Conservation (phyloP, 2,329 filamentous ascomycete species). For the Plectosphaerella plurivora region DNA sequence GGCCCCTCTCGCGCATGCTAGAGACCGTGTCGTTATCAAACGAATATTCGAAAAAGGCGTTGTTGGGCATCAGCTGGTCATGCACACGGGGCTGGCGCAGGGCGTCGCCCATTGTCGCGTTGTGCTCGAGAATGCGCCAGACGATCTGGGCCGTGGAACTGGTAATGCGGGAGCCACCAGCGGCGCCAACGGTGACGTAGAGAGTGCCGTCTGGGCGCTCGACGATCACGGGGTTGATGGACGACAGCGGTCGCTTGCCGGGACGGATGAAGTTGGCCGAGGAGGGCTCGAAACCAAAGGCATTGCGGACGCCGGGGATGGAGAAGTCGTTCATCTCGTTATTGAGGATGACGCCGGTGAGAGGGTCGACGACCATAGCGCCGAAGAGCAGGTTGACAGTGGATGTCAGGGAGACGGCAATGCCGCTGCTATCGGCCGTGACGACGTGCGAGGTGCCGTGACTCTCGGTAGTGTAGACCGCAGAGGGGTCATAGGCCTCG, state of each 20-base stretch:
- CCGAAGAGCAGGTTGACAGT: slow-evolving; percentile 89
- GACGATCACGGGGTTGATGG: slow-evolving; percentile 74
- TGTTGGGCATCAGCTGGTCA: slow-evolving; percentile 75
- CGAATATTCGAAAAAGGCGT: slow-evolving; percentile 60
- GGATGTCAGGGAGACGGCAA: slow-evolving; percentile 78
- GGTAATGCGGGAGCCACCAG: slow-evolving; percentile 80
- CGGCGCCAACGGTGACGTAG: slow-evolving; percentile 67
- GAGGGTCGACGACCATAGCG: slow-evolving; percentile 70
- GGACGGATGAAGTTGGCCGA: slow-evolving; percentile 77
- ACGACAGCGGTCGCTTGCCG: slow-evolving; percentile 77
- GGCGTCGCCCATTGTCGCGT: slow-evolving; percentile 54
- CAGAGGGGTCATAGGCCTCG: slow-evolving; percentile 66
- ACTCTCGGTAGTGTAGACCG: slow-evolving; percentile 59
- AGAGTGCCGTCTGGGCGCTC: slow-evolving; percentile 59
- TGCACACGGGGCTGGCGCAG: slow-evolving; percentile 67
- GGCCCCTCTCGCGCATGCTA: slow-evolving; percentile 59
- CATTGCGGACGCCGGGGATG: slow-evolving; percentile 71
- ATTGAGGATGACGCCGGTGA: slow-evolving; percentile 77
- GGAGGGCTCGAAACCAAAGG: slow-evolving; percentile 80
- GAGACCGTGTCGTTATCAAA: slow-evolving; percentile 63
- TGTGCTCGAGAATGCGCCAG: slow-evolving; percentile 66
- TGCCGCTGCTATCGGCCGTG: slow-evolving; percentile 65
- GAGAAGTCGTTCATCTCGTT: slow-evolving; percentile 78
- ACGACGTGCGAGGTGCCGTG: slow-evolving; percentile 73
- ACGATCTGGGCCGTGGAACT: slow-evolving; percentile 72